Evolutionary conservation across 441 rosid genomes (phyloP).

Genomic region (Gossypium davidsonii): DNA sequence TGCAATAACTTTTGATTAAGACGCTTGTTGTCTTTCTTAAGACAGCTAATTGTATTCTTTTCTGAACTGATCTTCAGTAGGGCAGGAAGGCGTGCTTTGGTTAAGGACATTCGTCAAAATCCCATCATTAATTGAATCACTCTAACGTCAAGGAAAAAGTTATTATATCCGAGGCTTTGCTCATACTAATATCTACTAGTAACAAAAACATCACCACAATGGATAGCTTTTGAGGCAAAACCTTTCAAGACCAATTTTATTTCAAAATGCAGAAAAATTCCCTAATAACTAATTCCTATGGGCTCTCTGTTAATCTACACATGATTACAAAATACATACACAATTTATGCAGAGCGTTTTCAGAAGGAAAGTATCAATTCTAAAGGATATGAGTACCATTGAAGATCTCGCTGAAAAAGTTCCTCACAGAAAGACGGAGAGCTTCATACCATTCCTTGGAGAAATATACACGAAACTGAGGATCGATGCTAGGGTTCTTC

Average conservation of each 20-base stretch:
- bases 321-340: not conserved
- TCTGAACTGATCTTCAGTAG: slow-evolving; percentile 58
- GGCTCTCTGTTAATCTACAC: not conserved
- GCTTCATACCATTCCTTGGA: slow-evolving; percentile 67
- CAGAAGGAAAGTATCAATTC: not conserved
- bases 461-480: slow-evolving; percentile 55
- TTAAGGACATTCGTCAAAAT: slow-evolving; percentile 34
- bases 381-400: slow-evolving; percentile 67
- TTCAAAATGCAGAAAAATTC: not conserved
- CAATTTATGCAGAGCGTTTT: not conserved
- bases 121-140: slow-evolving; percentile 10
- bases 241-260: not conserved
- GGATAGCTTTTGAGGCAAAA: not conserved
- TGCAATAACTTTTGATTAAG: slow-evolving; percentile 52
- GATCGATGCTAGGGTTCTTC: slow-evolving; percentile 56
- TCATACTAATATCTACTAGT: not conserved
- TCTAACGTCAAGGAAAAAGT: slow-evolving; percentile 10
- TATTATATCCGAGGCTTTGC: not conserved
- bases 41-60: slow-evolving; percentile 37
- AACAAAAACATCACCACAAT: not conserved
- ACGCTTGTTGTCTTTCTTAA: slow-evolving; percentile 52
- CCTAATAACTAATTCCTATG: not conserved
- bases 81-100: slow-evolving; percentile 55
- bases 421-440: slow-evolving; percentile 52
- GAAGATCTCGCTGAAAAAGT: slow-evolving; percentile 63